phyloP scores from a whole-genome alignment of 2,329 filamentous ascomycete species.

The Hymenoscyphus fructigenus region DNA sequence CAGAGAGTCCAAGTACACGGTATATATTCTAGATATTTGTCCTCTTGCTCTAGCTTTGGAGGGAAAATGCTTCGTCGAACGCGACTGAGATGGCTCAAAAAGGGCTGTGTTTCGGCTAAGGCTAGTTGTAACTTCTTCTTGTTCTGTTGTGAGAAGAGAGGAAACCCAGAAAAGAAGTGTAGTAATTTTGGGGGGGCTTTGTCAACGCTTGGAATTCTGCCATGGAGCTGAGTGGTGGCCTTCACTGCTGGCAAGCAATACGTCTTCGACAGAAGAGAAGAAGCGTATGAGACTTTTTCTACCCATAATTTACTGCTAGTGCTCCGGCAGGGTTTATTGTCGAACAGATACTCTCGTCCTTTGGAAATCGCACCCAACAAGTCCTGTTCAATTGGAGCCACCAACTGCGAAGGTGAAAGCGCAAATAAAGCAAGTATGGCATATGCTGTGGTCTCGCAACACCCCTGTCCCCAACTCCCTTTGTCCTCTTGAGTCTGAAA shows the following conservation, averaged over 20 bases:
- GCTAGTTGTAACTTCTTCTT: not conserved
- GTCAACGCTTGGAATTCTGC: not conserved
- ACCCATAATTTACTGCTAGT: too few species aligned
- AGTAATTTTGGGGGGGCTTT: not conserved
- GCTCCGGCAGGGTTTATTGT: too few species aligned
- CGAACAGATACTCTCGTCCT: too few species aligned
- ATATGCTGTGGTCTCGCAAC: not conserved
- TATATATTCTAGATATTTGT: conserved; percentile 8
- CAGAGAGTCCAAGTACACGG: conserved; percentile 2
- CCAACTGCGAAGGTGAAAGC: too few species aligned
- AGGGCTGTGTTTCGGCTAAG: not conserved
- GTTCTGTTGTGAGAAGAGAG: not conserved
- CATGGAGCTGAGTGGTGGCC: not conserved
- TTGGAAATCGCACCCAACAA: too few species aligned
- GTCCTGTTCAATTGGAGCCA: too few species aligned
- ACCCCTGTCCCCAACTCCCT: not conserved
- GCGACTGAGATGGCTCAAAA: not conserved
- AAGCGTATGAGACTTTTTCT: too few species aligned
- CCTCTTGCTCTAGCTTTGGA: not conserved
- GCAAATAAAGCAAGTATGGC: too few species aligned
- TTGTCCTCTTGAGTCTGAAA: not conserved
- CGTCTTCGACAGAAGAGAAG: too few species aligned
- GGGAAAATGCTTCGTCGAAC: not conserved
- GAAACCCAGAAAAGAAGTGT: not conserved
- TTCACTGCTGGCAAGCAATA: too few species aligned